A percentile compares a stretch with the other conserved stretches of the same genome.
phyloP scores from a whole-genome alignment of 768 basidiomycete genomes.

The Trametes punicea region DNA sequence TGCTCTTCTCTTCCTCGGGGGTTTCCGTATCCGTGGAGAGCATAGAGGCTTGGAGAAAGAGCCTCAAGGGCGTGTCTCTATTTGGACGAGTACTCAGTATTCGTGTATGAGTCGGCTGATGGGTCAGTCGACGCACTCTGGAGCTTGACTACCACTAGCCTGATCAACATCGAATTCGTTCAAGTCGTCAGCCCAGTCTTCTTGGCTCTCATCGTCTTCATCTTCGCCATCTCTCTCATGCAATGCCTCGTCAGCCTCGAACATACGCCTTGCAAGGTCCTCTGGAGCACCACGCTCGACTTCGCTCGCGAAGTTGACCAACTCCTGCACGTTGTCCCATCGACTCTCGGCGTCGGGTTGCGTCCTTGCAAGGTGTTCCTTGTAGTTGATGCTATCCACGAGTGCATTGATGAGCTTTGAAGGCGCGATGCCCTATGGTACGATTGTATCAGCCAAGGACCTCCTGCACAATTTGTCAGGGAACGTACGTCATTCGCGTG shows the following conservation, averaged over 20 bases:
- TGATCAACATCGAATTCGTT: conserved; percentile 11
- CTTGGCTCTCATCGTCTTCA: conserved; percentile 6
- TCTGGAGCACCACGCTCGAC: conserved; percentile 33
- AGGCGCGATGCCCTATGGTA: conserved; percentile 57
- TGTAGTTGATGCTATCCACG: conserved; percentile 57
- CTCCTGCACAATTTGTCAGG: background rate
- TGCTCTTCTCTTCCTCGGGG: conserved; percentile 47
- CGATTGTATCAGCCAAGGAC: background rate
- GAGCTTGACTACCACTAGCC: background rate
- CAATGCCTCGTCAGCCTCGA: background rate
- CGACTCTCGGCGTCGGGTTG: conserved; percentile 72
- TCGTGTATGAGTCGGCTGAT: background rate
- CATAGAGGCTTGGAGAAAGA: conserved; percentile 78
- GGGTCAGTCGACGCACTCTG: background rate
- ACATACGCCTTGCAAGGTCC: conserved; percentile 22
- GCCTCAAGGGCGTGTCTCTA: conserved; percentile 53
- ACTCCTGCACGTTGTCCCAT: conserved; percentile 85
- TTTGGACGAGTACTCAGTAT: background rate
- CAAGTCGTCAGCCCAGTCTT: conserved; percentile 12
- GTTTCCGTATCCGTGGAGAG: conserved; percentile 76
- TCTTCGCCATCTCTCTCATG: conserved; percentile 2
- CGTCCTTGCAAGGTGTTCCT: conserved; percentile 63
- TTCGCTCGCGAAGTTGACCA: conserved; percentile 75
- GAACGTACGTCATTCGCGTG: conserved; percentile 50
- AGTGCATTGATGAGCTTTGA: conserved; percentile 59